Evolutionary conservation across 202 grass and related monocot genomes (phyloP), one percentile per base, ranked within the genome.

Genomic region (Carex sylvatica): DNA sequence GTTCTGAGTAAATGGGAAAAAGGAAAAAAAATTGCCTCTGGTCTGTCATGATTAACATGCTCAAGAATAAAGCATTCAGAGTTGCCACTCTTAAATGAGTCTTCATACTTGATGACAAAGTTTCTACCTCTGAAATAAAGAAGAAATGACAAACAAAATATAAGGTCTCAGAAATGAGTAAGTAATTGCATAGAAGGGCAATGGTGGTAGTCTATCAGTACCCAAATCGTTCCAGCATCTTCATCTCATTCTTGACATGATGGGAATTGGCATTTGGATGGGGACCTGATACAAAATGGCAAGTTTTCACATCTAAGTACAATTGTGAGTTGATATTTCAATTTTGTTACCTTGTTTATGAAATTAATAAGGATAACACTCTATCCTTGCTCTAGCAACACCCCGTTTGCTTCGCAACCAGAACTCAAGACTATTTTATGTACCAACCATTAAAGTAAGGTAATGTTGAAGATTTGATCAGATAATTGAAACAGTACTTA

Each of bases 141-240:
- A 89, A 90, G 10, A 56, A 69, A 69, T 83, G n/a, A 14, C 33
- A 63, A 85, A 58, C 53, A 62, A 0, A 79, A 61, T 1, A 31
- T 79, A 53, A 80, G 3, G 56, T 19, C 28, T 24, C 24, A 28
- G 28, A 58, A 77, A 58, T 58, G 46, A 54, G 28, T 5, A 65
- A 61, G 74, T 54, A 85, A 65, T 53, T 82, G 51, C 22, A 80
- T 14, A 71, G 13, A 52, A 81, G 49, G 56, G 46, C 9, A 66
- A 68, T 54, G 20, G 68, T 24, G 60, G 44, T 33, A 84, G 56
- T 6, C 42, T 80, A 63, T 84, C 33, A 82, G 81, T 93, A 98
- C 96, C 96, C 96, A 83, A 98, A 95, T 82, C 86, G 84, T 84
- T 95, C 76, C 87, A 98, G 65, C 91, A 98, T 98, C 78, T 93